phyloP scores from a whole-genome alignment of 2,329 filamentous ascomycete genomes.

The Ophiobolus disseminans region DNA sequence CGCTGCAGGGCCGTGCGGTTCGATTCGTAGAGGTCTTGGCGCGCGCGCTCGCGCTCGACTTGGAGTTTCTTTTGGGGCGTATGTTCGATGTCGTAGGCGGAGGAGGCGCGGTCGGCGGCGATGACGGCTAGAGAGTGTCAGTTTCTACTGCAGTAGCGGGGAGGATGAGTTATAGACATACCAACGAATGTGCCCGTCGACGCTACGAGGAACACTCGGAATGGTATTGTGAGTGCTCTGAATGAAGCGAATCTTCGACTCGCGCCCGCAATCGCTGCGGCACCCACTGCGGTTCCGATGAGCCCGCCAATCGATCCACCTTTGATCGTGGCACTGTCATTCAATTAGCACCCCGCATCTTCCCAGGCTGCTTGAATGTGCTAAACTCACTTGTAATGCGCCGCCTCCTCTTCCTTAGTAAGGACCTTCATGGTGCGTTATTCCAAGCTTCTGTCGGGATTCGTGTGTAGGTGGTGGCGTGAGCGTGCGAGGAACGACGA shows the following conservation, averaged over 20 bases:
- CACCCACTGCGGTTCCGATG: conserved; percentile 71
- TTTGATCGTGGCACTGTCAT: conserved; percentile 70
- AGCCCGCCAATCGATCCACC: conserved; percentile 78
- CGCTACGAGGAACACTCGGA: conserved; percentile 88
- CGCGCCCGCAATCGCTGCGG: conserved; percentile 71
- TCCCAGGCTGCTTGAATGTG: neutral
- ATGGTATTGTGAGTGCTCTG: conserved; percentile 81
- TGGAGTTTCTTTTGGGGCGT: conserved; percentile 62
- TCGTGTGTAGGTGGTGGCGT: neutral
- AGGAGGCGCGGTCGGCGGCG: conserved; percentile 77
- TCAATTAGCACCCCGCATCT: conserved; percentile 16
- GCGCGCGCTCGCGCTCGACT: conserved; percentile 36
- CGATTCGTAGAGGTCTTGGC: conserved; percentile 53
- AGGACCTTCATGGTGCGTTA: conserved; percentile 81
- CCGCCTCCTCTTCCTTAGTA: conserved; percentile 88
- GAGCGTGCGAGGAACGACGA: too few relatives aligned
- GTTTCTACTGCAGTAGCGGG: neutral
- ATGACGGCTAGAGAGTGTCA: conserved; percentile 67
- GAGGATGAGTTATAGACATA: conserved; percentile 27
- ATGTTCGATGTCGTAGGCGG: conserved; percentile 71
- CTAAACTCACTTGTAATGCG: conserved; percentile 73
- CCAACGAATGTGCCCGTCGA: conserved; percentile 82
- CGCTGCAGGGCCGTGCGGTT: conserved; percentile 66
- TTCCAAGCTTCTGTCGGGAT: conserved; percentile 3
- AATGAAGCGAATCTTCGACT: conserved; percentile 77